phyloP scores from a whole-genome alignment of 208 protist species.

The Trypanosomatidae sp. region DNA sequence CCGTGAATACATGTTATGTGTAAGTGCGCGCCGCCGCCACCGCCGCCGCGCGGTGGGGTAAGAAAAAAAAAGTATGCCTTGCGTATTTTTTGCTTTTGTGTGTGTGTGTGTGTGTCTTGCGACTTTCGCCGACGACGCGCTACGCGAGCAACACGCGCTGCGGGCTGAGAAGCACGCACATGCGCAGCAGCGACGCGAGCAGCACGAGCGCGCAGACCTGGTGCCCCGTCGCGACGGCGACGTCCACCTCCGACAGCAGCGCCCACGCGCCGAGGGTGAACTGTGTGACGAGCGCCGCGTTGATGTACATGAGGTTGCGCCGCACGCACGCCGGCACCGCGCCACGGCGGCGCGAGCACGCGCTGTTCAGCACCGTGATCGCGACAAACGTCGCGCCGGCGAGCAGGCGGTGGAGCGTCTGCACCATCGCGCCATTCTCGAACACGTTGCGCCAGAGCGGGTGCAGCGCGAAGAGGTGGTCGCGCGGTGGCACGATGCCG shows the following conservation, averaged over 20 bases:
- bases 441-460: slow-evolving; percentile 74
- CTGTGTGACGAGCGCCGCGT: slow-evolving; percentile 54
- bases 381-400: slow-evolving; percentile 27
- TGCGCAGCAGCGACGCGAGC: slow-evolving; percentile 57
- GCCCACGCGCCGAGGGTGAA: slow-evolving; percentile 89
- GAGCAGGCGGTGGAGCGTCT: slow-evolving; percentile 66
- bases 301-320: slow-evolving; percentile 40
- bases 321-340: slow-evolving; percentile 23
- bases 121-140: too few relatives aligned
- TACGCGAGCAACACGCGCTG: slow-evolving; percentile 34
- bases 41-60: too few relatives aligned
- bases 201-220: slow-evolving; percentile 77
- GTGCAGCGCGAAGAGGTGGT: slow-evolving; percentile 51
- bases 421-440: slow-evolving; percentile 69
- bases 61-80: too few relatives aligned
- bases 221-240: slow-evolving; percentile 78
- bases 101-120: too few relatives aligned
- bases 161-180: slow-evolving; percentile 57
- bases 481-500: slow-evolving; percentile 50
- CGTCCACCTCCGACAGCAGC: slow-evolving; percentile 84
- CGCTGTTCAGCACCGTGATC: slow-evolving; percentile 41
- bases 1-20: too few relatives aligned
- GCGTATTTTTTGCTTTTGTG: too few relatives aligned
- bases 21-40: too few relatives aligned
- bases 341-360: slow-evolving; percentile 14